Base-by-base conservation (phyloP, 495 filamentous ascomycete genomes). In the Chaetomium cochliodes region DNA sequence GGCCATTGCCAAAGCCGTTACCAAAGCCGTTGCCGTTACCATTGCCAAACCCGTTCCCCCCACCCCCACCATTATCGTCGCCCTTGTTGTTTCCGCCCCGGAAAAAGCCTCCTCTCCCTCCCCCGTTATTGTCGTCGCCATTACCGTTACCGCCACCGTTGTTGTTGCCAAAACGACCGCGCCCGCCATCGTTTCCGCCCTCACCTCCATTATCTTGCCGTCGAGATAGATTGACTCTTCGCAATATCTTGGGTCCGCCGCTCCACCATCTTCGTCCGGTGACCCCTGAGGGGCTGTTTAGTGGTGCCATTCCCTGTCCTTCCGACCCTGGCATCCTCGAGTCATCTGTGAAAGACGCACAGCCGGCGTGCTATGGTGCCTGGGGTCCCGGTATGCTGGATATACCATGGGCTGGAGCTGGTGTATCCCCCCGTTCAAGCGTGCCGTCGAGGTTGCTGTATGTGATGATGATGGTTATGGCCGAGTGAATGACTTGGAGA, bases 251-350 rank as follows among this genome's bases (percentile, higher is more conserved):
- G 22, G 51, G 47, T 8, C 20, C 50, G 22, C 61, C 63, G 42
- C 33, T 58, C 18, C 23, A 41, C 67, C 64, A 66, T 37, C 58
- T 51, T 39, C 60, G 62, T 15, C 26, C 60, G 9, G 65, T 58
- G 0, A 28, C 41, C 50, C 50, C 60, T 42, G 41, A 53, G 49
- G 11, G 42, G 41, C 62, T 58, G 25, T 28, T 58, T 47, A 70
- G 28, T 60, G 74, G 74, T 54, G 74, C 74, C 74, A 76, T 76
- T 63, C 58, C 67, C 62, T 72, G 65, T 46, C 62, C 67, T 67
- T 58, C 63, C 42, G 62, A 46, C 65, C 59, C 63, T 51, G 60
- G 54, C 65, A 72, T 74, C 65, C 64, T 67, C 65, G 23, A 23
- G 28, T 26, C 64, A 37, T 62, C 55, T 51, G 52, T 41, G 59